A percentile compares a stretch with the other conserved stretches of the same genome.
Conservation (phyloP, 768 basidiomycete species). For the Plicaturopsis crispa region DNA sequence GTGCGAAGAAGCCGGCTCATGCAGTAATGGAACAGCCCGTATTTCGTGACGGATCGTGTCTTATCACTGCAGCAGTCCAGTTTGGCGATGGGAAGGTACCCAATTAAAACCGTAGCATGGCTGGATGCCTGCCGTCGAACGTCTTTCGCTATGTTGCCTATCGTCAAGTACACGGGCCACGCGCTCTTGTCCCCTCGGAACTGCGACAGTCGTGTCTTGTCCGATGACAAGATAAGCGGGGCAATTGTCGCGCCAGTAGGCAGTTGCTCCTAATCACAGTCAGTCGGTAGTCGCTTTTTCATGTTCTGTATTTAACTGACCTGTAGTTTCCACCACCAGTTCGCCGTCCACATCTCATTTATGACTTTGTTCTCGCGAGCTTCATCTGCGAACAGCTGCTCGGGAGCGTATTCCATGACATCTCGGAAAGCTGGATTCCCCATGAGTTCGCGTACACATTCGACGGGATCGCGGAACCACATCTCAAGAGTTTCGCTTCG, state of each 20-base stretch:
- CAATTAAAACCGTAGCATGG: constrained; percentile 28
- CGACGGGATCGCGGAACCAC: constrained; percentile 22
- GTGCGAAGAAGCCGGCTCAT: constrained; percentile 24
- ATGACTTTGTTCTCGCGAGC: not conserved
- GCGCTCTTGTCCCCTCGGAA: constrained; percentile 32
- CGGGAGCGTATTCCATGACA: constrained; percentile 1
- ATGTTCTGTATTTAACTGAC: too few species aligned
- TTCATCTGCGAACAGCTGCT: not conserved
- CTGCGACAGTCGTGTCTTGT: constrained; percentile 35
- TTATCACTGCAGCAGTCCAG: constrained; percentile 19
- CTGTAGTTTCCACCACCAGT: constrained; percentile 14
- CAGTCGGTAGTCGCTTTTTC: too few species aligned
- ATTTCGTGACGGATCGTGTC: constrained; percentile 9
- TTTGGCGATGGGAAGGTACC: constrained; percentile 29
- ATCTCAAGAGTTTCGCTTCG: constrained; percentile 13
- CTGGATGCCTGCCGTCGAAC: constrained; percentile 27
- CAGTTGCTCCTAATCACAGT: too few species aligned
- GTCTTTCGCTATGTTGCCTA: constrained; percentile 34
- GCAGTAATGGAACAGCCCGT: constrained; percentile 28
- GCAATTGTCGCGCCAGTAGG: constrained; percentile 9
- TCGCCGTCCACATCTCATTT: constrained; percentile 10
- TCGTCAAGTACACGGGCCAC: constrained; percentile 37
- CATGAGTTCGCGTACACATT: constrained; percentile 22
- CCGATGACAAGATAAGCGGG: constrained; percentile 23
- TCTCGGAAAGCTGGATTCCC: constrained; percentile 21